Evolutionary conservation across 805 yeast species (phyloP).

Genomic region (Millerozyma acaciae): DNA sequence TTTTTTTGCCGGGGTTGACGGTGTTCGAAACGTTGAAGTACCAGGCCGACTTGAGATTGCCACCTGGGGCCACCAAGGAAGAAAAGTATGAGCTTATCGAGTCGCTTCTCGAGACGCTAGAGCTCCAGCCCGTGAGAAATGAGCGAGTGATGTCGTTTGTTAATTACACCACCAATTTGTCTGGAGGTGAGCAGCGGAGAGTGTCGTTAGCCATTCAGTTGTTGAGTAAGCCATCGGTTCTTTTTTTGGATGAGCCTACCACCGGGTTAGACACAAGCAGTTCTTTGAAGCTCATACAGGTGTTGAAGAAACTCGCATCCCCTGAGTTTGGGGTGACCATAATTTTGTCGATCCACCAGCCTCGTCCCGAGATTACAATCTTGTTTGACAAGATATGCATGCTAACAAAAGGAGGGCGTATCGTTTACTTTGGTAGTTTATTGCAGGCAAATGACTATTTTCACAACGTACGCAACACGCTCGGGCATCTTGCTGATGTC

Average conservation of each 20-base stretch:
- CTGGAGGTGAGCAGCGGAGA: constrained; percentile 84
- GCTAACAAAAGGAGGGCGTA: constrained; percentile 55
- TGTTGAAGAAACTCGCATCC: constrained; percentile 48
- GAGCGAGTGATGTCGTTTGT: constrained; percentile 48
- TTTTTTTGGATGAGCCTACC: constrained; percentile 85
- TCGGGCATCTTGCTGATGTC: constrained; percentile 1
- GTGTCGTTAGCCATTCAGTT: constrained; percentile 76
- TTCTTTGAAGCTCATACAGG: constrained; percentile 59
- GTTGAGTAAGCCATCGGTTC: constrained; percentile 67
- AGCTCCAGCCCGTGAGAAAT: constrained; percentile 59
- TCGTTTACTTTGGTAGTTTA: constrained; percentile 43
- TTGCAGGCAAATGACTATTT: constrained; percentile 50
- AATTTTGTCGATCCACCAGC: constrained; percentile 78
- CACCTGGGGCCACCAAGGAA: constrained; percentile 36
- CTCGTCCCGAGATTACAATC: constrained; percentile 69
- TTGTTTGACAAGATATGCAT: constrained; percentile 66
- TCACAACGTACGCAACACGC: constrained; percentile 8
- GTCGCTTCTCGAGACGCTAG: constrained; percentile 59
- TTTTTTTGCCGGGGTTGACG: constrained; percentile 65
- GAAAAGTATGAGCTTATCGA: constrained; percentile 52
- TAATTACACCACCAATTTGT: constrained; percentile 53
- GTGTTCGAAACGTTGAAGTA: constrained; percentile 65
- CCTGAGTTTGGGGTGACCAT: constrained; percentile 63
- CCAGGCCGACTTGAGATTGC: constrained; percentile 70
- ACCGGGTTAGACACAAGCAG: constrained; percentile 82